Percentiles rank a stretch among this genome's conserved stretches.
phyloP scores from a whole-genome alignment of 257 asterid species.

The Paulownia fortunei region DNA sequence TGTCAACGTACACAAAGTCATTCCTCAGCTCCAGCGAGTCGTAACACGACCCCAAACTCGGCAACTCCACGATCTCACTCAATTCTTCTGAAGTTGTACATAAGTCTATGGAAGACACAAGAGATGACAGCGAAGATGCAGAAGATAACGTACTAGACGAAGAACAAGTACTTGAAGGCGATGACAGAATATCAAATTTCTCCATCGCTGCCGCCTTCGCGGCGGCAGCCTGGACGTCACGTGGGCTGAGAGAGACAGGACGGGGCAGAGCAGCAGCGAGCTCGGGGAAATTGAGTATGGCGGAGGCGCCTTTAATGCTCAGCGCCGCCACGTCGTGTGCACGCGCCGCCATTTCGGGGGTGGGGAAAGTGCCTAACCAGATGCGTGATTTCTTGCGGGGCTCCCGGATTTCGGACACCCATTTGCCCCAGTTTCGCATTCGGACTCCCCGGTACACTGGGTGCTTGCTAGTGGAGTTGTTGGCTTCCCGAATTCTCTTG shows the following conservation, averaged over 20 bases:
- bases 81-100: constrained; percentile 57
- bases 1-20: constrained; percentile 55
- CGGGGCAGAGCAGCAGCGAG: constrained; percentile 61
- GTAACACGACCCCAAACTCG: constrained; percentile 56
- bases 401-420: constrained; percentile 90
- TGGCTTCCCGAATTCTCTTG: constrained; percentile 54
- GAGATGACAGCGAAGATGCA: constrained; percentile 44
- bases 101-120: constrained; percentile 46
- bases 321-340: constrained; percentile 92
- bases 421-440: constrained; percentile 92
- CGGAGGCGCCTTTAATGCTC: constrained; percentile 76
- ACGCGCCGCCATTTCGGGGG: constrained; percentile 93
- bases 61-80: constrained; percentile 76
- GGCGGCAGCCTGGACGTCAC: constrained; percentile 86
- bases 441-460: constrained; percentile 81
- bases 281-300: constrained; percentile 74
- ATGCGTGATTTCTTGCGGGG: constrained; percentile 86
- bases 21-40: constrained; percentile 46
- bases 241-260: constrained; percentile 67
- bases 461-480: constrained; percentile 49
- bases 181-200: constrained; percentile 34
- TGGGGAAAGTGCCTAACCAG: constrained; percentile 84
- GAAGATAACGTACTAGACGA: constrained; percentile 26
- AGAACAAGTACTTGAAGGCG: constrained; percentile 28
- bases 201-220: constrained; percentile 91